These are phyloP conservation scores for Astrephomene gubernaculifera DNA, from an alignment of 139 green algal species.

Conservation along the genomic window DNA sequence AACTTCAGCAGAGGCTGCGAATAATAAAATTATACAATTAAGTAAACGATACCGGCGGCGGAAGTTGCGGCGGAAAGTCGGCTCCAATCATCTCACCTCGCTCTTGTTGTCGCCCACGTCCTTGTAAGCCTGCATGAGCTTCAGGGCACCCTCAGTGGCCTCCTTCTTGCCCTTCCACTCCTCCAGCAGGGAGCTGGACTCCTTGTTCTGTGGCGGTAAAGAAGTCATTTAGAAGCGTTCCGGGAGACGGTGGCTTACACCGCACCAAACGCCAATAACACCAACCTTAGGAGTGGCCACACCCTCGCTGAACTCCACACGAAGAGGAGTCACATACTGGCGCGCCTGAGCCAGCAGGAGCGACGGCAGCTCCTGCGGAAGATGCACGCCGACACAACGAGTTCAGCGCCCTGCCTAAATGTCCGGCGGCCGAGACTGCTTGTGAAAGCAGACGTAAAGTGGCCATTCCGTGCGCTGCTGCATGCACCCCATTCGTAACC, in stretches of 20 bases:
- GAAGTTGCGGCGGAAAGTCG: not conserved
- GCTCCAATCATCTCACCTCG: conserved; percentile 52
- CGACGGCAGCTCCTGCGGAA: conserved; percentile 34
- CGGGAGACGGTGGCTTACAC: not conserved
- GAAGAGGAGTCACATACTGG: conserved; percentile 40
- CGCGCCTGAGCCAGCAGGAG: conserved; percentile 40
- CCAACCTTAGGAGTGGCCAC: conserved; percentile 46
- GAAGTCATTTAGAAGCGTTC: conserved; percentile 1
- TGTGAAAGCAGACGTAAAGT: not conserved
- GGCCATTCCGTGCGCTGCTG: not conserved
- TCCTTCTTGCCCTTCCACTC: conserved; percentile 61
- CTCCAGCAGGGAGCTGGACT: conserved; percentile 40
- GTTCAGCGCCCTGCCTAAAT: not conserved
- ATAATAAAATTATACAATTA: not conserved
- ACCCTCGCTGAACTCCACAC: conserved; percentile 51
- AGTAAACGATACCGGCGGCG: not conserved
- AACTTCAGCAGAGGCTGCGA: conserved; percentile 70
- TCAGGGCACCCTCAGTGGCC: conserved; percentile 57
- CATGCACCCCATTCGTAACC: not conserved
- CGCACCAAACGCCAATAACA: not conserved
- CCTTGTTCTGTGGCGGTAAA: conserved; percentile 35
- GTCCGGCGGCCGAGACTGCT: not conserved
- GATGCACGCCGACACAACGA: conserved; percentile 18
- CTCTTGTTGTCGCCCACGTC: conserved; percentile 65
- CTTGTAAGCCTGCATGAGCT: conserved; percentile 73